Percentiles rank a stretch among this genome's conserved stretches.
Evolutionary conservation across 371 early-diverging fungal species (phyloP).

Genomic region (Rhizopus sp.): DNA sequence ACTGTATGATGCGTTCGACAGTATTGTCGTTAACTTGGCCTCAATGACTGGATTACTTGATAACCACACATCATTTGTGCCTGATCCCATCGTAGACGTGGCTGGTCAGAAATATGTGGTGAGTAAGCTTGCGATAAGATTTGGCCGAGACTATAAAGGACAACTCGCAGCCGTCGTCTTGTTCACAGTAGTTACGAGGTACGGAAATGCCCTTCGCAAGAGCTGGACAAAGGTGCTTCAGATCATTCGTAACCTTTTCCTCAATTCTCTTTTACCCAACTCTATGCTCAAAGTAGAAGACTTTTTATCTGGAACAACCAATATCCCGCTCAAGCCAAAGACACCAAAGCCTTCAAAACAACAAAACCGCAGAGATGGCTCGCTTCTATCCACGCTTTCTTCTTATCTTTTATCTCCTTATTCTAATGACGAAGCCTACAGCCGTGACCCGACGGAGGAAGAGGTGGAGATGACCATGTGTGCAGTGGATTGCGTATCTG

Average conservation of each 20-base stretch:
- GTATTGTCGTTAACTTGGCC: slow-evolving; percentile 72
- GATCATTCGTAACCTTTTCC: slow-evolving; percentile 79
- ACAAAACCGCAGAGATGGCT: slow-evolving; percentile 61
- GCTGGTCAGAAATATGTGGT: slow-evolving; percentile 69
- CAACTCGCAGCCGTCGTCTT: slow-evolving; percentile 87
- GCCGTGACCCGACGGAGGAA: slow-evolving; percentile 72
- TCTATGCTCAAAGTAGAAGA: slow-evolving; percentile 75
- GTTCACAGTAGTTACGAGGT: slow-evolving; percentile 76
- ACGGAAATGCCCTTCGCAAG: slow-evolving; percentile 68
- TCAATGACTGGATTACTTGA: slow-evolving; percentile 77
- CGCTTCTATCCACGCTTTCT: slow-evolving; percentile 77
- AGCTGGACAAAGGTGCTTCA: slow-evolving; percentile 79
- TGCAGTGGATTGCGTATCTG: slow-evolving; percentile 70
- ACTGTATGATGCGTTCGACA: slow-evolving; percentile 77
- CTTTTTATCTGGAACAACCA: slow-evolving; percentile 70
- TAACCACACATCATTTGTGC: slow-evolving; percentile 42
- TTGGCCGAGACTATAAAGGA: slow-evolving; percentile 87
- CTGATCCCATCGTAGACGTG: slow-evolving; percentile 63
- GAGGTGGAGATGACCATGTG: slow-evolving; percentile 73
- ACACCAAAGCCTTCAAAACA: slow-evolving; percentile 51
- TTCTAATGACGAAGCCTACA: slow-evolving; percentile 57
- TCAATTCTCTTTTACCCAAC: slow-evolving; percentile 66
- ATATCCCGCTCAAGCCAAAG: slow-evolving; percentile 69
- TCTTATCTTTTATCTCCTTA: slow-evolving; percentile 77
- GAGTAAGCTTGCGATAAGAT: slow-evolving; percentile 73